Percentiles rank a stretch among this genome's conserved stretches.
Conservation (phyloP, 768 basidiomycete genomes). For the Suillus lakei region DNA sequence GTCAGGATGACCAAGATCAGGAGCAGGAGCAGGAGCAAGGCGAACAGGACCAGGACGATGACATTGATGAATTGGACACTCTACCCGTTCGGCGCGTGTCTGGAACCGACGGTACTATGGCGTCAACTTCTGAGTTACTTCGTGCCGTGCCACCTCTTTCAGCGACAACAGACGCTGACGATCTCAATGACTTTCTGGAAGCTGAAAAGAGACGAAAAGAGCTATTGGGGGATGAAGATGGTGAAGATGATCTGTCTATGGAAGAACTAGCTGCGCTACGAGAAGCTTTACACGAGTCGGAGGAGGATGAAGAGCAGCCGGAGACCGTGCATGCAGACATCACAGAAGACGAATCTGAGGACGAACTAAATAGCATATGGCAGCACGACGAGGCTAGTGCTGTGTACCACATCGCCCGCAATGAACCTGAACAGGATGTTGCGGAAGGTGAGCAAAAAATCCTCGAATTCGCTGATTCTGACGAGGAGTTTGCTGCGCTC, state of each 20-base stretch:
- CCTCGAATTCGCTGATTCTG: slow-evolving; percentile 30
- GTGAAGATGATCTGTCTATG: slow-evolving; percentile 26
- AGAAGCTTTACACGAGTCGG: slow-evolving; percentile 21
- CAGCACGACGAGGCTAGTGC: slow-evolving; percentile 46
- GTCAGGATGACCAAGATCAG: slow-evolving; percentile 41
- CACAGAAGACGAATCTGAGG: slow-evolving; percentile 45
- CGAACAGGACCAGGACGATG: slow-evolving; percentile 57
- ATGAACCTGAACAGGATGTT: slow-evolving; percentile 20
- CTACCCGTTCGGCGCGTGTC: slow-evolving; percentile 41
- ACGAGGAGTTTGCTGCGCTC: slow-evolving; percentile 33
- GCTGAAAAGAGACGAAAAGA: slow-evolving; percentile 61
- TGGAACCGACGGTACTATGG: slow-evolving; percentile 31
- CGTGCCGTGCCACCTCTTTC: slow-evolving; percentile 50
- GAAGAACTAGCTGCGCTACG: slow-evolving; percentile 21
- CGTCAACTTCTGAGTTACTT: slow-evolving; percentile 36
- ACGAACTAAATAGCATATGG: slow-evolving; percentile 49
- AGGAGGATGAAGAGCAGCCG: slow-evolving; percentile 14
- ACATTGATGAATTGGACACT: slow-evolving; percentile 61
- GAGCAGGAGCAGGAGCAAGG: slow-evolving; percentile 45
- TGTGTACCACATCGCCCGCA: slow-evolving; percentile 35
- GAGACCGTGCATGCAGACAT: slow-evolving; percentile 8
- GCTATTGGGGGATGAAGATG: slow-evolving; percentile 33
- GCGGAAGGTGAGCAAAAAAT: slow-evolving; percentile 24
- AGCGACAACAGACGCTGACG: slow-evolving; percentile 57
- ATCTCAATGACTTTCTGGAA: slow-evolving; percentile 68